Base-by-base conservation (phyloP, 352 stramenopile species). In the Globisporangium solare region DNA sequence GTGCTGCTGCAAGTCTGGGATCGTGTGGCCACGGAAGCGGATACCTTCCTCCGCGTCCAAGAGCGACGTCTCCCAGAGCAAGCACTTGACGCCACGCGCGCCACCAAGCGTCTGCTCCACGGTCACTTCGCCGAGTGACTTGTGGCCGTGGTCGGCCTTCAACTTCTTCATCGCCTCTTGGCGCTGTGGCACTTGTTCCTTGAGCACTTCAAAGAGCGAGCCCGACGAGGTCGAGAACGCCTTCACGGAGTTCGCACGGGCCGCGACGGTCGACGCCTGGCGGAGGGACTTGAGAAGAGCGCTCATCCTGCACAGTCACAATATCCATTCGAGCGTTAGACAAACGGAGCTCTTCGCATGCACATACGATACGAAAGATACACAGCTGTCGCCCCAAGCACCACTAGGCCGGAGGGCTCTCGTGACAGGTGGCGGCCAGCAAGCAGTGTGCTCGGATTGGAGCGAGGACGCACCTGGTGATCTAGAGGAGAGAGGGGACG, bases 21-120 rank as follows among this genome's bases (percentile, higher is more conserved):
- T 99, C 56, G 96, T 98, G 73, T 98, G 81, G 60, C 97, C 97
- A 57, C 97, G 91, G 89, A 99, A 99, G 51, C 97, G 93, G 80
- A 99, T 99, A 60, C 97, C 97, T 69, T 99, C 93, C 46, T 98
- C 86, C 21, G 93, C 76, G 67, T 98, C 93, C 39, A 98, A 79
- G 53, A 97, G 77, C 56, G 89, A 98, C 22, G 97, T 99, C 70
- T 99, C 97, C 97, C 97, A 99, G 58, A 99, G 71, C 77, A 99
- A 97, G 67, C 93, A 98, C 81, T 99, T 99, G 55, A 99, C 96
- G 52, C 94, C 91, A 70, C 97, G 91, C 17, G 95, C 96, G 48
- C 97, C 97, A 59, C 97, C 97, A 63, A 99, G 94, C 22, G 95
- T 97, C 82, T 99, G 95, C 22, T 98, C 94, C 31, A 98, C 95